Evolutionary conservation across 495 filamentous ascomycete species (phyloP), one percentile per base, ranked within the genome.

Genomic region (Pseudoneurospora amorphoporcata): DNA sequence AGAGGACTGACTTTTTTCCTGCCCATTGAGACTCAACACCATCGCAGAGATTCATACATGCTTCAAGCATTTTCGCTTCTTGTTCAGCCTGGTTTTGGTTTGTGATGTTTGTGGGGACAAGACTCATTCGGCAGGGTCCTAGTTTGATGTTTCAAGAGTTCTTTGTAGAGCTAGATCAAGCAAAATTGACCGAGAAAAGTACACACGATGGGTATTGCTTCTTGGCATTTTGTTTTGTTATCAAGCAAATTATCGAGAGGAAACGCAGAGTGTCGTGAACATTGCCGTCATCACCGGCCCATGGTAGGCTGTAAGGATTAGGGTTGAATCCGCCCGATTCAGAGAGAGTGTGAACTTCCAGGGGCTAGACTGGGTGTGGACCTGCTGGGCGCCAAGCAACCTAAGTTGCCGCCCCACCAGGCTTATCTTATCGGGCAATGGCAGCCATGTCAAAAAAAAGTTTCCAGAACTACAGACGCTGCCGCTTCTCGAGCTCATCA

Each of bases 341-440:
- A 32, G 1, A 61, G 53, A 35, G 53, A 17, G 37, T 37, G 14
- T 35, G 29, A 65, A 65, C 29, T 37, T 65, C 14, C 53, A 35
- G 53, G 53, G 23, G 53, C 53, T 61, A 16, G 53, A 61, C 53
- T 61, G n/a, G n/a, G n/a, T n/a, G 53, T 61, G 53, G 53, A 32
- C 32, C 16, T 8, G 23, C 53, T 32, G 29, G 29, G 53, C 32
- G 53, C 53, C 53, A 65, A 65, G 53, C 23, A 35, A 23, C 23
- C 23, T 23, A 23, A 16, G 7, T 29, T 14, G 14, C 12, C 14
- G 53, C 35, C 53, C 53, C 53, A 65, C 53, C 53, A 65, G 6
- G 29, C 72, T 78, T 79, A 79, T 79, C 77, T 79, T 79, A 79
- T 79, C 77, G 70, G 37, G 68, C 53, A 73, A 72, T 75, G 73